Conservation (phyloP, 2,329 filamentous ascomycete species). For the Talaromyces albobiverticillius region DNA sequence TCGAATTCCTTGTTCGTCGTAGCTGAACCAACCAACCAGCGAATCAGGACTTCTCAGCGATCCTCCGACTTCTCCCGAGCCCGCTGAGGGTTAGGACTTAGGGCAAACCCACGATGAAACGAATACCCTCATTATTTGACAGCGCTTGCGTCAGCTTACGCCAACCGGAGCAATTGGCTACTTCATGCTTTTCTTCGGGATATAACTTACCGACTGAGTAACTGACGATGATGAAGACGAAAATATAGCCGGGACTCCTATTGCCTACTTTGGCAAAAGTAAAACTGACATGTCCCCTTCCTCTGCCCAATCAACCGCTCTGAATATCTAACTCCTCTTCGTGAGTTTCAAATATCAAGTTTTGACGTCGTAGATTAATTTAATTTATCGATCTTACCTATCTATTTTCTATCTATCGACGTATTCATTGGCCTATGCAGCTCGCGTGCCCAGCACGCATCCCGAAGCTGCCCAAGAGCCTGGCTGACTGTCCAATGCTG, state of each 20-base stretch:
- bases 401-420: background rate
- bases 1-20: too few relatives aligned
- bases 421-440: too few relatives aligned
- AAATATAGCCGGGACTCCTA: background rate
- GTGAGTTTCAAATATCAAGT: background rate
- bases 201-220: background rate
- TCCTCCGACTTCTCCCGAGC: slow-evolving; percentile 7
- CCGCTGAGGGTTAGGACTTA: background rate
- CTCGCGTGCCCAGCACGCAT: slow-evolving; percentile 5
- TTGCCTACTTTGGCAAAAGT: background rate
- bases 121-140: background rate
- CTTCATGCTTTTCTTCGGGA: background rate
- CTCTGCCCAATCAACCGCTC: background rate
- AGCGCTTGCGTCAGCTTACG: background rate
- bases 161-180: too few relatives aligned
- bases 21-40: too few relatives aligned
- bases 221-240: too few relatives aligned
- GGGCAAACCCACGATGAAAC: slow-evolving; percentile 2
- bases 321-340: background rate
- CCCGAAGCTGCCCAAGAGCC: background rate
- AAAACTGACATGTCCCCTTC: background rate
- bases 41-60: background rate
- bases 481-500: background rate
- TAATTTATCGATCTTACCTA: too few relatives aligned
- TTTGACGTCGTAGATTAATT: background rate